These are phyloP conservation scores for Paecilomyces variotii DNA, from an alignment of 2,329 filamentous ascomycete genomes.

Conservation along the genomic window DNA sequence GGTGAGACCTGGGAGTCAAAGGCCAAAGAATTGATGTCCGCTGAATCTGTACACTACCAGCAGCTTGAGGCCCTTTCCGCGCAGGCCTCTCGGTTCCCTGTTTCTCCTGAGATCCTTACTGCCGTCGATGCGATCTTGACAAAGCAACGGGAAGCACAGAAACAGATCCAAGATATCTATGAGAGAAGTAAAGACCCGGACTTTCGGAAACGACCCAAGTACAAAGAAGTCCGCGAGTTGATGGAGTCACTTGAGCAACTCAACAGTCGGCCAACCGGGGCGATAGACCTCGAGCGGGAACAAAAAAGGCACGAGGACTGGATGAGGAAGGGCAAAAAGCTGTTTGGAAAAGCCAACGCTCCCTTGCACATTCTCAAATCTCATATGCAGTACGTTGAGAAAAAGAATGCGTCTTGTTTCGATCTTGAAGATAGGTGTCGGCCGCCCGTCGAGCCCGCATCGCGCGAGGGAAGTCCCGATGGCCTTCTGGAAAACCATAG, in stretches of 20 bases:
- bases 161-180: constrained; percentile 74
- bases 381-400: constrained; percentile 88
- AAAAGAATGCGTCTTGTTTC: constrained; percentile 85
- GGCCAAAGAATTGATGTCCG: constrained; percentile 84
- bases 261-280: constrained; percentile 86
- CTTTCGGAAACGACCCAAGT: constrained; percentile 72
- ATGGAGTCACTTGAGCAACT: constrained; percentile 80
- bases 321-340: constrained; percentile 96
- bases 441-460: constrained; percentile 84
- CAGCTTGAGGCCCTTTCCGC: constrained; percentile 86
- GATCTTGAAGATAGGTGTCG: constrained; percentile 83
- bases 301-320: constrained; percentile 95
- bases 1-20: constrained; percentile 89
- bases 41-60: constrained; percentile 84
- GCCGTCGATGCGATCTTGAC: constrained; percentile 85
- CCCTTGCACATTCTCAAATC: constrained; percentile 90
- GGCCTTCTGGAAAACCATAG: constrained; percentile 41
- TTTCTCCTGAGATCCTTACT: constrained; percentile 70
- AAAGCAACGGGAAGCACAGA: constrained; percentile 91
- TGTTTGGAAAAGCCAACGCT: constrained; percentile 97
- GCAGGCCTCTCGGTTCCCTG: constrained; percentile 72
- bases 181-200: constrained; percentile 68
- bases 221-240: constrained; percentile 81
- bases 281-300: constrained; percentile 86
- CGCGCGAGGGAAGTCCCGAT: constrained; percentile 66